phyloP scores from a whole-genome alignment of 1,139 yeast genomes.

The Candida sp. region DNA sequence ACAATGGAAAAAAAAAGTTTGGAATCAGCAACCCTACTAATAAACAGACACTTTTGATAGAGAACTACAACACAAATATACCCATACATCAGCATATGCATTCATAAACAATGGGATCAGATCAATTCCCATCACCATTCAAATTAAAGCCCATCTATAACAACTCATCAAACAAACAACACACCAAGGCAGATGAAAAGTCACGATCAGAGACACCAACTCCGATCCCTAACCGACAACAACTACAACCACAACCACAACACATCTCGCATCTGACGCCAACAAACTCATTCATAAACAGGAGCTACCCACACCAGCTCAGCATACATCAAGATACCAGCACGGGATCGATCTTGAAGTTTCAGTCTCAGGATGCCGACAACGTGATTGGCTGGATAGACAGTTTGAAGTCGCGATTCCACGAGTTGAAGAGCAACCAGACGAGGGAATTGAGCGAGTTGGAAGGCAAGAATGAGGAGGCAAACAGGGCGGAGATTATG shows the following conservation, averaged over 20 bases:
- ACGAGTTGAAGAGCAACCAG: constrained; percentile 37
- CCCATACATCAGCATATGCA: background rate
- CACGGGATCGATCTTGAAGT: background rate
- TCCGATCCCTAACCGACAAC: constrained; percentile 18
- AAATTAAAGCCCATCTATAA: constrained; percentile 12
- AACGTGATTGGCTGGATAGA: constrained; percentile 59
- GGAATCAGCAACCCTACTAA: background rate
- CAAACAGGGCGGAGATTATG: constrained; percentile 10
- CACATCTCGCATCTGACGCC: constrained; percentile 11
- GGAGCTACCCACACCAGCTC: background rate
- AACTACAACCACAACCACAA: constrained; percentile 13
- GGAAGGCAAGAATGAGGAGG: constrained; percentile 2
- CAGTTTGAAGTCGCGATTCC: constrained; percentile 40
- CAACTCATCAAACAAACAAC: background rate
- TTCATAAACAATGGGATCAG: constrained; percentile 8
- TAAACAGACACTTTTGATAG: no score
- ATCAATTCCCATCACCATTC: constrained; percentile 20
- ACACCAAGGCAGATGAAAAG: background rate
- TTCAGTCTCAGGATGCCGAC: constrained; percentile 19
- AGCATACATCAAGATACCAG: background rate
- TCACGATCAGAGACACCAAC: background rate
- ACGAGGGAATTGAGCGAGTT: constrained; percentile 28
- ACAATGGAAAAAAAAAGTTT: no score
- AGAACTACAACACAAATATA: no score
- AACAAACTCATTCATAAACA: background rate